Conservation (phyloP, 768 basidiomycete genomes). For the Tricholomella constricta region DNA sequence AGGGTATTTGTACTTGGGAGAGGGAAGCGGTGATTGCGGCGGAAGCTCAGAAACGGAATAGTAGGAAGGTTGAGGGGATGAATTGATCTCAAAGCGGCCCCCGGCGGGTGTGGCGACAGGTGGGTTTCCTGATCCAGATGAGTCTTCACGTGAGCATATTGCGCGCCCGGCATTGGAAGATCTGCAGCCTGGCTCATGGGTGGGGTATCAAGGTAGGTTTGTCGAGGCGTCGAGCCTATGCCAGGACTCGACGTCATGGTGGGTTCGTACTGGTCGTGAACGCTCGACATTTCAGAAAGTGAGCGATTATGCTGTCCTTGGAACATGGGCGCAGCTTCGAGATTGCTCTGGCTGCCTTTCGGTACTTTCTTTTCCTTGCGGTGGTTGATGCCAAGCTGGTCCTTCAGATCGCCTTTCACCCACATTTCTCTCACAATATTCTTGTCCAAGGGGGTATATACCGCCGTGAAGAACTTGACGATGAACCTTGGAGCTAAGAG, state of each 20-base stretch:
- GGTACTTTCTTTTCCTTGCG: slow-evolving; percentile 53
- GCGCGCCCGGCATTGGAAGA: slow-evolving; percentile 27
- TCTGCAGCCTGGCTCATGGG: slow-evolving; percentile 37
- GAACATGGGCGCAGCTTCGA: slow-evolving; percentile 77
- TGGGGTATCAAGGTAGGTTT: slow-evolving; percentile 49
- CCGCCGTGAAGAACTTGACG: slow-evolving; percentile 66
- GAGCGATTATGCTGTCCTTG: slow-evolving; percentile 63
- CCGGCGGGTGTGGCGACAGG: slow-evolving; percentile 28
- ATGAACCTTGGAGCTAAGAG: slow-evolving; percentile 76
- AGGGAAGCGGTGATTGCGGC: slow-evolving; percentile 59
- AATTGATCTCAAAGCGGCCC: slow-evolving; percentile 22
- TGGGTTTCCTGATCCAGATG: slow-evolving; percentile 21
- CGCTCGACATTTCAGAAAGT: slow-evolving; percentile 56
- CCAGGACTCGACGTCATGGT: slow-evolving; percentile 28
- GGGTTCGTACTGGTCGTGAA: slow-evolving; percentile 50
- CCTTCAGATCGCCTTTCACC: slow-evolving; percentile 82
- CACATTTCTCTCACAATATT: slow-evolving; percentile 93
- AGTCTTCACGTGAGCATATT: slow-evolving; percentile 25
- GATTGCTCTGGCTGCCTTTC: slow-evolving; percentile 28
- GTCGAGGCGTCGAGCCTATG: slow-evolving; percentile 37
- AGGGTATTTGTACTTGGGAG: slow-evolving; percentile 47
- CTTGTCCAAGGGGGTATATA: slow-evolving; percentile 82
- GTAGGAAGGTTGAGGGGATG: slow-evolving; percentile 56
- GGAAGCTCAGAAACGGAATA: slow-evolving; percentile 74
- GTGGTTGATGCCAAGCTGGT: slow-evolving; percentile 71